Base-by-base conservation (phyloP, 1,139 yeast species). In the Suhomyces kunorum region DNA sequence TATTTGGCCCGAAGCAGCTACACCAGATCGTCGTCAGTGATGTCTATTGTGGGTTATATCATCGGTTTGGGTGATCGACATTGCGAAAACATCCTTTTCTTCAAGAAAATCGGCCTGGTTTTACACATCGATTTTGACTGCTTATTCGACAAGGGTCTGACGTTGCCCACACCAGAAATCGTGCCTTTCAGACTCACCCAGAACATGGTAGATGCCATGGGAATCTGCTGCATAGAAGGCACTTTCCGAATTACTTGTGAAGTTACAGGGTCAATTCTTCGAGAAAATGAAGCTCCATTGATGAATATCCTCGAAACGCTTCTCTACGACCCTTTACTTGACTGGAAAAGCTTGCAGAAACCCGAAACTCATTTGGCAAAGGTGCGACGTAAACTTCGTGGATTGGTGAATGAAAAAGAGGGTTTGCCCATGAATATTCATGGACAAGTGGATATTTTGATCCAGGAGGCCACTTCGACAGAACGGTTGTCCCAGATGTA, bases 51-150 rank as follows among this genome's bases (percentile, higher is more conserved):
- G 8, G 98, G 98, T 0, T 88, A 87, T 56, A 80, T 92, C 40
- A 71, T 85, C 36, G 94, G 96, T 6, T 73, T 94, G 36, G 99
- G 99, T 15, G 99, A 94, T 61, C 73, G 99, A 22, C 99, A 94
- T 58, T 87, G 96, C 54, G 98, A 94, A 56, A 94, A 94, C 56
- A 79, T 94, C 18, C 64, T 94, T 40, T 68, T 92, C 35, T 78
- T 84, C 54, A 83, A 84, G 50, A 77, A 75, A 31, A 77, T 81
- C 2, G 98, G 98, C 1, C 81, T 81, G 8, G 80, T 89, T 0
- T 66, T 94, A 47, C 99, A 94, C 60, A 97, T 94, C 43, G 99
- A 94, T 63, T 94, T 92, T 61, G 98, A 94, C 57, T 92, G 98
- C 65, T 68, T 94, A 34, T 94, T 94, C 57, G 98, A 88, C 55